Base-by-base conservation (phyloP, 495 filamentous ascomycete species). In the Trichocladium uniseriatum region DNA sequence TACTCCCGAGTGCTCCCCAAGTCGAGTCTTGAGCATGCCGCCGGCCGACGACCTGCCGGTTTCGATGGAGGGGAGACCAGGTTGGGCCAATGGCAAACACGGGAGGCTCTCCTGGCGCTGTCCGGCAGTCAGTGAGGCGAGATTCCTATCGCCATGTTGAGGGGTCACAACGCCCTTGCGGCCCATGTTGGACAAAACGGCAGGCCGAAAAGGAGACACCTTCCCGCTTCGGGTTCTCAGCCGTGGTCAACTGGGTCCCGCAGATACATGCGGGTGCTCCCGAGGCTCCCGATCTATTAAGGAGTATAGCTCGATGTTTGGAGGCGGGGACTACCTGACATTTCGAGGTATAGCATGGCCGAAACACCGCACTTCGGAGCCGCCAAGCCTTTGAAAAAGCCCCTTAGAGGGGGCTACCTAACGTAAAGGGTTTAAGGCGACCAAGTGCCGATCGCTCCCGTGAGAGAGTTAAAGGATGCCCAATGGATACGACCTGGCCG, bases 191-290 rank as follows among this genome's bases (percentile, higher is more conserved):
- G 41, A 38, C 22, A 46, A 43, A 40, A 45, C 7, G 41, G 46
- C 45, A 55, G 51, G 53, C 49, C 38, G 14, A 47, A 31, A 16
- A n/a, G 28, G 32, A 48, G 16, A 52, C 58, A 63, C 61, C 61
- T 63, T 61, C 61, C 56, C 29, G 29, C 41, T 63, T 63, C 34
- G 57, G 57, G 18, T 16, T 27, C 19, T 53, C 13, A 51, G 20
- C 57, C 57, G 57, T 41, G 16, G 5, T 8, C 19, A 20, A n/a
- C 32, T 45, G 39, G 49, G 39, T 35, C 39, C 43, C 35, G 35
- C 41, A 41, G 29, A 43, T 28, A 34, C 28, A 46, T 22, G 54
- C 58, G 58, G 58, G 48, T 48, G 48, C 48, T 60, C 58, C 58
- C 54, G 49, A 18, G 8, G 2, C 38, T 13, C 34, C 2, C n/a